Evolutionary conservation across 768 basidiomycete genomes (phyloP), one percentile per base, ranked within the genome.

Genomic region (Clitopilus hobsonii): DNA sequence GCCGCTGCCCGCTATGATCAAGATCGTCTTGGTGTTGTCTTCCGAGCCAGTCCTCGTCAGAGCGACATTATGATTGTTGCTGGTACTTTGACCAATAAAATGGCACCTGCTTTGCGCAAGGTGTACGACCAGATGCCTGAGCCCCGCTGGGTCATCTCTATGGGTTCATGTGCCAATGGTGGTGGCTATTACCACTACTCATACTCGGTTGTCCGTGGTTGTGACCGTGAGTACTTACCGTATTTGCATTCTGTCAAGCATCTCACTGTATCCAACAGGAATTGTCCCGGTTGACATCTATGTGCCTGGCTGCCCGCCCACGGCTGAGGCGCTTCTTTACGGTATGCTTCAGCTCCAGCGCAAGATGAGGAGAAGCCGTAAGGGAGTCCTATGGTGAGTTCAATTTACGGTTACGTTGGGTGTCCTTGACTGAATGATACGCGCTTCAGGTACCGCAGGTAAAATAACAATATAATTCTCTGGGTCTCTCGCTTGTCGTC

Each of bases 121-220:
- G 95, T 94, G 54, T 94, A 94, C 65, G 93, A 95, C 71, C 94
- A 99, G 71, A 98, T 98, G 96, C 97, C 97, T 27, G 94, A 98
- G 65, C 97, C 97, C 56, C 84, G 89, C 66, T 99, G 97, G 97
- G 97, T 99, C 55, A 90, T 99, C 67, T 98, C 96, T 23, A 98
- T 99, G 97, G 97, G 97, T 47, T 98, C 96, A 4, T 99, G 97
- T 71, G 97, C 97, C 16, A 98, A 98, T 69, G 97, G 97, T 26
- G 94, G 94, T 54, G 94, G 94, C 14, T 95, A 94, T 76, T 94
- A 95, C 71, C 94, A 96, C 74, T 97, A 98, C 71, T 97, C 96
- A 24, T 99, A 99, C 73, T 94, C 95, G 25, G 97, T 99, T 58
- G 97, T 98, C 30, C 87, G 97, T 48, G 97, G 97, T 14, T 98